Evolutionary conservation across 2,329 filamentous ascomycete genomes (phyloP).

Genomic region (Cercospora sojina): DNA sequence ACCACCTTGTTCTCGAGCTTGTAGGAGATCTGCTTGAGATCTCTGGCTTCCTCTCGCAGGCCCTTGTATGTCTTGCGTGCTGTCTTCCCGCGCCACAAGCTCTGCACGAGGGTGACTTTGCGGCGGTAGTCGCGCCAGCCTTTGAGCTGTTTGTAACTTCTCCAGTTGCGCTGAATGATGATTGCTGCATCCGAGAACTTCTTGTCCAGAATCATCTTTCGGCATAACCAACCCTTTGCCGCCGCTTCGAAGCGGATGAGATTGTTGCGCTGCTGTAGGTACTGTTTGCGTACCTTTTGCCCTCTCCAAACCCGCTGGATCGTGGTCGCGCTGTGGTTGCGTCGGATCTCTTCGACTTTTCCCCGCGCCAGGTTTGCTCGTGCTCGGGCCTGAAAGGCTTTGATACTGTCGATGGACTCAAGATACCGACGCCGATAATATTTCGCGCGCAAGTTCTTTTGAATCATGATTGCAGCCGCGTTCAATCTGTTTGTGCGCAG

Average conservation of each 20-base stretch:
- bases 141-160: slow-evolving; percentile 73
- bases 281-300: slow-evolving; percentile 81
- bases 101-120: slow-evolving; percentile 88
- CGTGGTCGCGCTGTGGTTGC: slow-evolving; percentile 81
- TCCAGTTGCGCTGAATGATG: slow-evolving; percentile 88
- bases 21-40: slow-evolving; percentile 99
- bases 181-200: slow-evolving; percentile 87
- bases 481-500: slow-evolving; percentile 86
- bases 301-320: slow-evolving; percentile 96
- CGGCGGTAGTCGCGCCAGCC: slow-evolving; percentile 85
- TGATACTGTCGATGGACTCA: slow-evolving; percentile 76
- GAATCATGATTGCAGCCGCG: slow-evolving; percentile 93
- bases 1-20: slow-evolving; percentile 99
- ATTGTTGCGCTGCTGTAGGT: slow-evolving; percentile 74
- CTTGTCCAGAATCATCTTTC: slow-evolving; percentile 90
- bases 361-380: slow-evolving; percentile 77
- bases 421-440: slow-evolving; percentile 93
- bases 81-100: slow-evolving; percentile 80
- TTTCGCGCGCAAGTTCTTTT: slow-evolving; percentile 95
- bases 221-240: slow-evolving; percentile 86
- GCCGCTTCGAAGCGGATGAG: slow-evolving; percentile 84
- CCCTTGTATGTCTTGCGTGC: slow-evolving; percentile 86
- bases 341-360: slow-evolving; percentile 75
- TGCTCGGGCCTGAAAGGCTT: slow-evolving; percentile 74
- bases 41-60: slow-evolving; percentile 89